phyloP scores from a whole-genome alignment of 768 basidiomycete genomes.

The Saitozyma podzolica region DNA sequence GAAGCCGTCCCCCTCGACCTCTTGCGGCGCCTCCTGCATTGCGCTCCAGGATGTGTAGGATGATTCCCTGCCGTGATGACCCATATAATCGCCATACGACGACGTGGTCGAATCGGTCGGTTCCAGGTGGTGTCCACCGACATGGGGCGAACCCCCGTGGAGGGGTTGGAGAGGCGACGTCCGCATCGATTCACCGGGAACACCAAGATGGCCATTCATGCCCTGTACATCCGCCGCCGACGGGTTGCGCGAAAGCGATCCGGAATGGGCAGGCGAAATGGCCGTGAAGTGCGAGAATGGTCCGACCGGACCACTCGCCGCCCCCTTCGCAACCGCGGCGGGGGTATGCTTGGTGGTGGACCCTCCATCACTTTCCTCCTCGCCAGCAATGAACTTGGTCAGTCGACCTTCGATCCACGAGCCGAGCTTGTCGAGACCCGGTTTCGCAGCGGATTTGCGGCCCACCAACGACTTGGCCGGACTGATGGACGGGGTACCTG shows the following conservation, averaged over 20 bases:
- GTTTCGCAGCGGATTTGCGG: slow-evolving; percentile 65
- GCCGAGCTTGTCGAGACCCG: slow-evolving; percentile 86
- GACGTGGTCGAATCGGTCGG: too few species aligned
- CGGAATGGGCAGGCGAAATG: slow-evolving; percentile 66
- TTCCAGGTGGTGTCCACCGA: too few species aligned
- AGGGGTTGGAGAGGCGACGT: slow-evolving; percentile 57
- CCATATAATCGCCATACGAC: too few species aligned
- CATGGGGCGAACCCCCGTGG: slow-evolving; percentile 54
- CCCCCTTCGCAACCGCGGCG: slow-evolving; percentile 24
- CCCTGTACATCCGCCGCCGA: slow-evolving; percentile 36
- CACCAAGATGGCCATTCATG: slow-evolving; percentile 22
- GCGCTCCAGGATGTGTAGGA: not conserved
- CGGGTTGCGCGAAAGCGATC: slow-evolving; percentile 33
- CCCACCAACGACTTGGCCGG: slow-evolving; percentile 32
- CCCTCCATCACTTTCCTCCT: slow-evolving; percentile 55
- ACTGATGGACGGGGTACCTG: slow-evolving; percentile 63
- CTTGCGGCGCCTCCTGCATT: not conserved
- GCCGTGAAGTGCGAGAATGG: slow-evolving; percentile 92
- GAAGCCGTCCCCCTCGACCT: not conserved
- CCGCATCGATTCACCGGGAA: slow-evolving; percentile 22
- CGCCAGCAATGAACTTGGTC: slow-evolving; percentile 92
- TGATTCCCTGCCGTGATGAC: slow-evolving; percentile 56
- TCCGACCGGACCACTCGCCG: slow-evolving; percentile 56
- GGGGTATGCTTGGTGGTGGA: slow-evolving; percentile 39
- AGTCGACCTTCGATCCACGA: slow-evolving; percentile 89